A percentile compares a stretch with the other conserved stretches of the same genome.
These are phyloP conservation scores for Paraconiothyrium sp. DNA, from an alignment of 2,329 filamentous ascomycete genomes.

Conservation along the genomic window DNA sequence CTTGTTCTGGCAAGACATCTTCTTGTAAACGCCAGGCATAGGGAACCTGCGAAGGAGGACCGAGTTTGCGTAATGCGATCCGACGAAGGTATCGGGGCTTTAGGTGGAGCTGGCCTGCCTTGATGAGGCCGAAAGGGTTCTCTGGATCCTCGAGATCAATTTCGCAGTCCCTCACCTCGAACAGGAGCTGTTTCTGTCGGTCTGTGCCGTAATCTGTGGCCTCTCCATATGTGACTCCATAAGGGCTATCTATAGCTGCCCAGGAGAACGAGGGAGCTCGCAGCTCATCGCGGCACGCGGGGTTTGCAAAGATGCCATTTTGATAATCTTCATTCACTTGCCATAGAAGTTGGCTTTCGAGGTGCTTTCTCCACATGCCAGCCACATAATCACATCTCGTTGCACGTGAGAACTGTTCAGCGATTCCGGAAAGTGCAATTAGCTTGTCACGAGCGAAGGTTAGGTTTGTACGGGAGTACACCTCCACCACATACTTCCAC, in stretches of 20 bases:
- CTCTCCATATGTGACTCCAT: slow-evolving; percentile 25
- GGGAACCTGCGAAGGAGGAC: not conserved
- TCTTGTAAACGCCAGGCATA: slow-evolving; percentile 1
- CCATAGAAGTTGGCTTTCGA: slow-evolving; percentile 30
- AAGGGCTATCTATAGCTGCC: slow-evolving; percentile 20
- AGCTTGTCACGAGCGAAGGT: slow-evolving; percentile 25
- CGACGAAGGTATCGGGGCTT: not conserved
- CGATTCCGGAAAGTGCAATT: slow-evolving; percentile 28
- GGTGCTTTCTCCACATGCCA: slow-evolving; percentile 24
- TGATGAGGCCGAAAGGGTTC: slow-evolving; percentile 1
- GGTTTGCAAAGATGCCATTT: slow-evolving; percentile 13
- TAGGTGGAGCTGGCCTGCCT: not conserved
- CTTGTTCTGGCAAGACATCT: not conserved
- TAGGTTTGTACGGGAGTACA: slow-evolving; percentile 23
- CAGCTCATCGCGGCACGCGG: not conserved
- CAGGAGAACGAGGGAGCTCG: slow-evolving; percentile 27
- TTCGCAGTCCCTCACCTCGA: not conserved
- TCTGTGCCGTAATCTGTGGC: slow-evolving; percentile 9
- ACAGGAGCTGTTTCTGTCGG: not conserved
- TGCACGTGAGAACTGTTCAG: slow-evolving; percentile 12
- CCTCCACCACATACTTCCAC: slow-evolving; percentile 26
- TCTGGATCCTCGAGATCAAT: not conserved
- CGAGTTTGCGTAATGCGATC: not conserved
- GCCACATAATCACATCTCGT: slow-evolving; percentile 20
- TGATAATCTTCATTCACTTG: slow-evolving; percentile 14